These are phyloP conservation scores for Parmelia sp. DNA, from an alignment of 495 filamentous ascomycete genomes.

Conservation along the genomic window DNA sequence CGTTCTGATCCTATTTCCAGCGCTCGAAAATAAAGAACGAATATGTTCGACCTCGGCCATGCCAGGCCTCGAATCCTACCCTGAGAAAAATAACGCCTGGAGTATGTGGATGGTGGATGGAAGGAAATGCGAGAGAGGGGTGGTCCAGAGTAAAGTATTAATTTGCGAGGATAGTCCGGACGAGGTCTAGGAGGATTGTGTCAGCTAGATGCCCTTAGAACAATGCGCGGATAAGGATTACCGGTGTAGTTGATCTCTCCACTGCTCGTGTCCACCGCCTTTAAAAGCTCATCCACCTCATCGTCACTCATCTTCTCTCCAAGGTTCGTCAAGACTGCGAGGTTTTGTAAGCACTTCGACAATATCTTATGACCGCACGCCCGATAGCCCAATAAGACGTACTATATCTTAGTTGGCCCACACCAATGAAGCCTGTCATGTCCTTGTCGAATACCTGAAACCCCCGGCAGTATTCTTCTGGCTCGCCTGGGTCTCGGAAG, in stretches of 20 bases:
- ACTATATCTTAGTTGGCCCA: slow-evolving; percentile 92
- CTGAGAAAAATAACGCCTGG: slow-evolving; percentile 21
- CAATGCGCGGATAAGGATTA: slow-evolving; percentile 31
- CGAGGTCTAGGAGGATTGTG: slow-evolving; percentile 56
- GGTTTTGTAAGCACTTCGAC: slow-evolving; percentile 2
- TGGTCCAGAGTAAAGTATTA: slow-evolving; percentile 37
- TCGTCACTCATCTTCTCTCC: slow-evolving; percentile 99
- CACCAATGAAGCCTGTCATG: slow-evolving; percentile 93
- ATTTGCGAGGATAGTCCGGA: slow-evolving; percentile 91
- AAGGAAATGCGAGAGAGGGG: slow-evolving; percentile 22
- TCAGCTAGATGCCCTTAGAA: slow-evolving; percentile 17
- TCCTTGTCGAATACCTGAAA: slow-evolving; percentile 99
- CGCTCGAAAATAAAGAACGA: not conserved
- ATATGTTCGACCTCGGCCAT: not conserved
- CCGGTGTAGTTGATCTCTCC: slow-evolving; percentile 96
- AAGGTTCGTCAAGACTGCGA: slow-evolving; percentile 79
- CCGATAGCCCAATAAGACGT: slow-evolving; percentile 24
- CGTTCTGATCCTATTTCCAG: not conserved
- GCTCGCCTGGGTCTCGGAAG: slow-evolving; percentile 95
- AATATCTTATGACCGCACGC: not conserved
- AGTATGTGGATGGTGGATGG: slow-evolving; percentile 18
- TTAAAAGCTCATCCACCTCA: slow-evolving; percentile 95
- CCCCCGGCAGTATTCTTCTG: slow-evolving; percentile 93
- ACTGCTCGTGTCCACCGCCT: slow-evolving; percentile 88
- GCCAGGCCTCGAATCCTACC: slow-evolving; percentile 2